Evolutionary conservation across 1,284 basidiomycete species (phyloP), one percentile per base, ranked within the genome.

Genomic region (Ceratorhiza oryzae-sativae): DNA sequence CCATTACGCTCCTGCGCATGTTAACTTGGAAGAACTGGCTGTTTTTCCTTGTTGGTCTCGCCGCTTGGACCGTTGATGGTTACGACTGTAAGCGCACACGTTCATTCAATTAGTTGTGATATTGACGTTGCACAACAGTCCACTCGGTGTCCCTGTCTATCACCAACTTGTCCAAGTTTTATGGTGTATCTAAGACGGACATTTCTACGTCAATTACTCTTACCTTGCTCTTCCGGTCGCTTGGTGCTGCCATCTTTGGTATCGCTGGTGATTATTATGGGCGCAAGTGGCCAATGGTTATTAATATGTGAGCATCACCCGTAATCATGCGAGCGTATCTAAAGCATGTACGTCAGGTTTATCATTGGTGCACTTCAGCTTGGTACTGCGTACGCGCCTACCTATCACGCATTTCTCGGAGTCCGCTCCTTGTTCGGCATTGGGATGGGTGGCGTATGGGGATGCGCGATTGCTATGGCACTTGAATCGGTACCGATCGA

Each of bases 401-500:
- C 86, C 0, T 93, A 85, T 80, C 30, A 73, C 0, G 84, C 89
- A 75, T 93, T 93, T 83, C 86, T 93, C 51, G 90, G 84, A n/a
- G 81, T 92, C 9, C 87, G 93, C 32, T 88, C 90, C 3, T 82
- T 94, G 53, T 95, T 95, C 77, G 93, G 93, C 75, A 86, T 96
- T 70, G 90, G 88, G 3, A 97, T 97, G 95, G 94, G 83, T 18
- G 82, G 83, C 3, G 82, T 83, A 42, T 83, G 82, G 81, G 80
- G 82, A 23, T 77, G 78, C 18, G 84, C 90, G 0, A 83, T 89
- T 0, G 84, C 90, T 0, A 93, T 90, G 0, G 90, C 92, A 0
- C 87, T 98, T 15, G 97, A 98, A 80, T 95, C 94, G 79, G 86
- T 98, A 23, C 95, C 96, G 0, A 88, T 92, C 32, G 91, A 93